Base-by-base conservation (phyloP, 306 rosid species). In the Gynostemma pentaphyllum region DNA sequence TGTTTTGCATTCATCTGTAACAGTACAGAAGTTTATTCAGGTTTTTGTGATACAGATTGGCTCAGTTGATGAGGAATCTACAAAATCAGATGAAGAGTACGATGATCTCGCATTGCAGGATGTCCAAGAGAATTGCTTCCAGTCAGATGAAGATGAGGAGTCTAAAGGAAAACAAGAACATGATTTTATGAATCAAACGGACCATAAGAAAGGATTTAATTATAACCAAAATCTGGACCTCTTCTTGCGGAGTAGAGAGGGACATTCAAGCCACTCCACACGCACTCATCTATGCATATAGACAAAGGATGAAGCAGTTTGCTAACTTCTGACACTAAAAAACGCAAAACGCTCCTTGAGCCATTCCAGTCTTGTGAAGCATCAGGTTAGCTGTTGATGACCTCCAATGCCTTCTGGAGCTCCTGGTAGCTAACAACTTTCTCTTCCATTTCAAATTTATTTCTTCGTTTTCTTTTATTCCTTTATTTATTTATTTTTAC, bases 1-100 rank as follows among this genome's bases (percentile, higher is more conserved):
- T n/a, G n/a, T 50, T 24, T 50, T 50, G 4, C 4, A 9, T 56
- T 30, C 27, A 19, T 46, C 64, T 13, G 16, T 37, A 26, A 29
- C 39, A 27, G 21, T 16, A 55, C 14, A 14, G 29, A 22, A 53
- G 61, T 28, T 29, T 15, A n/a, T 52, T 14, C 10, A n/a, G 16
- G 10, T 24, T 51, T 6, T 26, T 12, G 27, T 28, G 12, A 52
- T 53, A 42, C 86, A 91, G 98, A 69, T 82, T 23, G 98, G 98
- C 27, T 91, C 98, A 2, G 95, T 91, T 36, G 98, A 91, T 29
- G 98, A 91, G 78, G 95, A 88, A 76, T 91, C 98, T 22, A 85
- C 96, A 9, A 84, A 91, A 67, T 85, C 98, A 1, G 98, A 91
- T 42, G 98, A 91, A 66, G 96, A 91, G 83, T 91, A 91, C 34